These are phyloP conservation scores for Metarhizium guizhouense DNA, from an alignment of 2,329 filamentous ascomycete genomes.

Conservation along the genomic window DNA sequence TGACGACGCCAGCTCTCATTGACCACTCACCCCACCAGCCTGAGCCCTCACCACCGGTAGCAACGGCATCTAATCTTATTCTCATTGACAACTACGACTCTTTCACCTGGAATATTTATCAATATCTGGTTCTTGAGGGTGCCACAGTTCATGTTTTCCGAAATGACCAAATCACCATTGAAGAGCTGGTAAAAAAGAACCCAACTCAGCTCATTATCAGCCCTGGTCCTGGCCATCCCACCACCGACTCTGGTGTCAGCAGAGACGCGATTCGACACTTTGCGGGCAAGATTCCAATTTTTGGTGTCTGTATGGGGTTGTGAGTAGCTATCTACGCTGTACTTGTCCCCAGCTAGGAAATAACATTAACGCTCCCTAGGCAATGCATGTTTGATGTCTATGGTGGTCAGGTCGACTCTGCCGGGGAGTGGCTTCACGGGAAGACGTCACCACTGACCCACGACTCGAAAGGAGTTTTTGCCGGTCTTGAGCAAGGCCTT, in stretches of 20 bases:
- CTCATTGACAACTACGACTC: conserved; percentile 99
- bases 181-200: conserved; percentile 72
- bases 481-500: conserved; percentile 67
- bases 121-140: conserved; percentile 94
- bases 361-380: conserved; percentile 27
- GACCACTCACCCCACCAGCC: conserved; percentile 88
- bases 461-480: conserved; percentile 87
- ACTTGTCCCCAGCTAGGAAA: not conserved
- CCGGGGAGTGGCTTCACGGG: conserved; percentile 92
- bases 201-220: conserved; percentile 93
- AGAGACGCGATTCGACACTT: conserved; percentile 87
- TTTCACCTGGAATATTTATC: conserved; percentile 99
- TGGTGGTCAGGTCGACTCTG: conserved; percentile 82
- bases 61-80: conserved; percentile 81
- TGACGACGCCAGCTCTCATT: conserved; percentile 42
- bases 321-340: conserved; percentile 33
- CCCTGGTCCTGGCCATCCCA: conserved; percentile 87
- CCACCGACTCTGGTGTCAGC: conserved; percentile 86
- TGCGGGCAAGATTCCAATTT: conserved; percentile 84
- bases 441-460: conserved; percentile 90
- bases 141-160: conserved; percentile 82
- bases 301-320: conserved; percentile 99
- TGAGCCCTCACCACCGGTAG: conserved; percentile 59
- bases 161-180: conserved; percentile 83
- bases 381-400: conserved; percentile 96